These are phyloP conservation scores for Colletotrichum sp. DNA, from an alignment of 2,329 filamentous ascomycete species.

Conservation along the genomic window DNA sequence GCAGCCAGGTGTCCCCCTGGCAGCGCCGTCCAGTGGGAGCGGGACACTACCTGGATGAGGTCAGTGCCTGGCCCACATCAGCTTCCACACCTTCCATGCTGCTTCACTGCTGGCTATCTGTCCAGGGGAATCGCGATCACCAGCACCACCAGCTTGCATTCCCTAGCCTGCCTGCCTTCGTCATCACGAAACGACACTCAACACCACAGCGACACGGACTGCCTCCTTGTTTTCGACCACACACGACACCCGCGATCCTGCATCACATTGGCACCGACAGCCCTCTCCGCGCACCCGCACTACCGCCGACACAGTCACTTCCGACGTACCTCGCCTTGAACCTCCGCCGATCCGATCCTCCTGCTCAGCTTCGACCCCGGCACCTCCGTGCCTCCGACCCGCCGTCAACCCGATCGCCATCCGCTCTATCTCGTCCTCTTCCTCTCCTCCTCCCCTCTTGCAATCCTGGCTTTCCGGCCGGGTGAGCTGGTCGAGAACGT, in stretches of 20 bases:
- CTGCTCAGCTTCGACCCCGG: neutral
- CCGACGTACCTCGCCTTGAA: neutral
- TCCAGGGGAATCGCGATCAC: constrained; percentile 16
- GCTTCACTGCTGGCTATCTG: neutral
- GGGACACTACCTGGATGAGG: constrained; percentile 9
- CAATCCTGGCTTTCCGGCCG: constrained; percentile 22
- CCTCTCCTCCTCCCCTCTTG: neutral
- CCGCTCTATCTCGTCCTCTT: neutral
- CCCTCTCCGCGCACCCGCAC: neutral
- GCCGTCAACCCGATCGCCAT: neutral
- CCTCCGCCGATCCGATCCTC: neutral
- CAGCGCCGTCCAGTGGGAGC: neutral
- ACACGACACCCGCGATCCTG: neutral
- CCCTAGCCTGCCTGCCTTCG: neutral
- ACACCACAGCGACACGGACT: neutral
- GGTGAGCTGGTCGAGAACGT: constrained; percentile 21
- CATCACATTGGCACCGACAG: neutral
- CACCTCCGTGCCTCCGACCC: neutral
- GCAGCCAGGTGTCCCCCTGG: constrained; percentile 5
- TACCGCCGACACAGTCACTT: neutral
- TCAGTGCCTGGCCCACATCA: constrained; percentile 21
- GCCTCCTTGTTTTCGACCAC: neutral
- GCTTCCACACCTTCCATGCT: constrained; percentile 8
- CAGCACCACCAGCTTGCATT: neutral
- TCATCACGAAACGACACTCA: neutral